Percentiles rank a stretch among this genome's conserved stretches.
phyloP scores from a whole-genome alignment of 495 filamentous ascomycete species.

The Astrothelium macrocarpum region DNA sequence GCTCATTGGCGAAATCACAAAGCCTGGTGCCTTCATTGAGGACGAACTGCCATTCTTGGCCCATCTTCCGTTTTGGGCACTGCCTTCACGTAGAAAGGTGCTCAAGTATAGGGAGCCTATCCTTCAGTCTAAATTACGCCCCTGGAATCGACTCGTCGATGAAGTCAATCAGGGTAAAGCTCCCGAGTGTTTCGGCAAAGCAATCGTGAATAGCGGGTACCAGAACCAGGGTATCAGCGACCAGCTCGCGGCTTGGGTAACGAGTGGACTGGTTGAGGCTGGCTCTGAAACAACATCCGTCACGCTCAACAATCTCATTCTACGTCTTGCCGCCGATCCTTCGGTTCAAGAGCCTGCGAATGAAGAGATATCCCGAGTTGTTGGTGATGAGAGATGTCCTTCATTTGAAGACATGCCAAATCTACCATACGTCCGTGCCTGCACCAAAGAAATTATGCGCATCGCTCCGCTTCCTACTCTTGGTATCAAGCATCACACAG shows the following conservation, averaged over 20 bases:
- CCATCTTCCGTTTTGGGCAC: conserved; percentile 17
- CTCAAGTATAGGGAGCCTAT: conserved; percentile 19
- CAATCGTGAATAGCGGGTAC: conserved; percentile 22
- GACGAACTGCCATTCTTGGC: conserved; percentile 20
- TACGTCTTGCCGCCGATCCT: conserved; percentile 21
- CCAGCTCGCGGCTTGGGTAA: conserved; percentile 20
- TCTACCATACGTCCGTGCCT: conserved; percentile 17
- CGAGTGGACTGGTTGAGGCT: conserved; percentile 28
- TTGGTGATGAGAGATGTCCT: conserved; percentile 21
- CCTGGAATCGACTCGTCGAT: conserved; percentile 19
- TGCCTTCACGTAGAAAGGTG: conserved; percentile 21
- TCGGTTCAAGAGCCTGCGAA: conserved; percentile 22
- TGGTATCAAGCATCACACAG: not conserved
- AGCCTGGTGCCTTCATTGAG: conserved; percentile 20
- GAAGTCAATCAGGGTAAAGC: conserved; percentile 19
- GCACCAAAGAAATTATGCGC: conserved; percentile 16
- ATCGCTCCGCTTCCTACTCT: not conserved
- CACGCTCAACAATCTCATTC: conserved; percentile 25
- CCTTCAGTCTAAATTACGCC: conserved; percentile 17
- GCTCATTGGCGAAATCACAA: conserved; percentile 13
- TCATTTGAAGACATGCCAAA: conserved; percentile 21
- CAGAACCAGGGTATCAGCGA: conserved; percentile 24
- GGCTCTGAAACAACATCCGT: conserved; percentile 27
- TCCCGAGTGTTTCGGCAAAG: conserved; percentile 19
- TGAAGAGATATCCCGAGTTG: conserved; percentile 26